Evolutionary conservation across 371 early-diverging fungal genomes (phyloP).

Genomic region (Mucor irregularis): DNA sequence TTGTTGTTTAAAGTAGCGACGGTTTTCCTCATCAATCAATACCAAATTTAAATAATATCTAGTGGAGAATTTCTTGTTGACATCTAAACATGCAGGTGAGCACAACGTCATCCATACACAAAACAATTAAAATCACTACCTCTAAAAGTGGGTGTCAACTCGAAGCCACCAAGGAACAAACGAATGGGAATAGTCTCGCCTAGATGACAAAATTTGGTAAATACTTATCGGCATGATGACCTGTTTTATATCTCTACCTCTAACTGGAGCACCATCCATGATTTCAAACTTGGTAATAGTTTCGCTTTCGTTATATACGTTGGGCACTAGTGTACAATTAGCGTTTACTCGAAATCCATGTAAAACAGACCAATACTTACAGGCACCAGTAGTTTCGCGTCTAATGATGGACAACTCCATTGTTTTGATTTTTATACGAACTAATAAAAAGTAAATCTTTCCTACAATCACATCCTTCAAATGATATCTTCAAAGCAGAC

Average conservation of each 20-base stretch:
- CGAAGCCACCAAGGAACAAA: slow-evolving; percentile 94
- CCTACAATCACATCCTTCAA: slow-evolving; percentile 98
- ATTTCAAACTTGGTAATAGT: slow-evolving; percentile 98
- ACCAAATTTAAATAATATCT: slow-evolving; percentile 97
- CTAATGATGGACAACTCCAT: slow-evolving; percentile 98
- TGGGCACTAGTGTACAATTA: slow-evolving; percentile 63
- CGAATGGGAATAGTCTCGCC: slow-evolving; percentile 98
- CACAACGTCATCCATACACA: neutral
- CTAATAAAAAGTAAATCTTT: slow-evolving; percentile 96
- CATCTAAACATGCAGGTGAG: slow-evolving; percentile 48
- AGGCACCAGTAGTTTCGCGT: slow-evolving; percentile 93
- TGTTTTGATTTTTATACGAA: slow-evolving; percentile 98
- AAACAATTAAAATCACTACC: slow-evolving; percentile 18
- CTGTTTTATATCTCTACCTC: slow-evolving; percentile 52
- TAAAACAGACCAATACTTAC: slow-evolving; percentile 24
- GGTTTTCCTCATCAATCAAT: slow-evolving; percentile 96
- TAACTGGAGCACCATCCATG: slow-evolving; percentile 98
- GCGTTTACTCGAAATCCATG: neutral
- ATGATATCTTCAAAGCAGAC: slow-evolving; percentile 64
- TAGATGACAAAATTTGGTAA: neutral
- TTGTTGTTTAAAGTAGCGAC: slow-evolving; percentile 97
- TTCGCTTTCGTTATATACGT: slow-evolving; percentile 97
- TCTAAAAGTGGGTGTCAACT: slow-evolving; percentile 89
- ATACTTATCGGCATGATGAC: too few relatives aligned
- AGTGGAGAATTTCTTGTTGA: slow-evolving; percentile 97